phyloP scores from a whole-genome alignment of 2,329 filamentous ascomycete species.

The Phyllachora maydis region DNA sequence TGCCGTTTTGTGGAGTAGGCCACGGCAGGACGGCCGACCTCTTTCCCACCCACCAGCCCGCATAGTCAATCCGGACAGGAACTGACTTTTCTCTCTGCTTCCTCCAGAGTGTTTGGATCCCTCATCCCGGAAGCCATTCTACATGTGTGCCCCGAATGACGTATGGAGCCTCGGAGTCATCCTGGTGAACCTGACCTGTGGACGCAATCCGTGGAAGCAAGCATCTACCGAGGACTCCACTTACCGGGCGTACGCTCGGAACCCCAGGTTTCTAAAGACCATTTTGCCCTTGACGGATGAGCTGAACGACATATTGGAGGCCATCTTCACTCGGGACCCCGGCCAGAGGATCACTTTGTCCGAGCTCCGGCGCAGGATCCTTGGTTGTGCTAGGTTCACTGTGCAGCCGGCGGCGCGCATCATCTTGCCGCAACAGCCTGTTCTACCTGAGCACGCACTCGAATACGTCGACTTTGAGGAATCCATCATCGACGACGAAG shows the following conservation, averaged over 20 bases:
- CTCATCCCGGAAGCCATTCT: conserved; percentile 52
- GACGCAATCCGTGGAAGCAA: conserved; percentile 97
- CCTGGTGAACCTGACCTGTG: conserved; percentile 90
- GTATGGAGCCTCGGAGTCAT: conserved; percentile 98
- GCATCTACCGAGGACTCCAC: conserved; percentile 86
- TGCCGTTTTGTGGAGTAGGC: no score
- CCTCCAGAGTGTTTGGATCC: conserved; percentile 71
- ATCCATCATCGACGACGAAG: conserved; percentile 15
- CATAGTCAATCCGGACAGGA: conserved; percentile 7
- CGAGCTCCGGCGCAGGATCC: conserved; percentile 59
- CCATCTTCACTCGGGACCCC: conserved; percentile 77
- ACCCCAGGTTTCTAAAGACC: conserved; percentile 71
- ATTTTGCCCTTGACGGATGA: conserved; percentile 84
- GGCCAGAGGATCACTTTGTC: conserved; percentile 61
- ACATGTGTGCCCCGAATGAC: conserved; percentile 86
- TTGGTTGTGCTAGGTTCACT: conserved; percentile 59
- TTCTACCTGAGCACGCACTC: conserved; percentile 18
- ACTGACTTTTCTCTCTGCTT: conserved; percentile 8
- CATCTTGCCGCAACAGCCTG: conserved; percentile 19
- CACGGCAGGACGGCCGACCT: no score
- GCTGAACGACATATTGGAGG: conserved; percentile 67
- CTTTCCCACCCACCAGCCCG: conserved; percentile 3
- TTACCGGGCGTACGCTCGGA: conserved; percentile 75
- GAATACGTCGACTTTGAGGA: conserved; percentile 28
- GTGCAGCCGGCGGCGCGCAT: conserved; percentile 13